Base-by-base conservation (phyloP, 1,139 yeast genomes). In the Debaryomyces sp. region DNA sequence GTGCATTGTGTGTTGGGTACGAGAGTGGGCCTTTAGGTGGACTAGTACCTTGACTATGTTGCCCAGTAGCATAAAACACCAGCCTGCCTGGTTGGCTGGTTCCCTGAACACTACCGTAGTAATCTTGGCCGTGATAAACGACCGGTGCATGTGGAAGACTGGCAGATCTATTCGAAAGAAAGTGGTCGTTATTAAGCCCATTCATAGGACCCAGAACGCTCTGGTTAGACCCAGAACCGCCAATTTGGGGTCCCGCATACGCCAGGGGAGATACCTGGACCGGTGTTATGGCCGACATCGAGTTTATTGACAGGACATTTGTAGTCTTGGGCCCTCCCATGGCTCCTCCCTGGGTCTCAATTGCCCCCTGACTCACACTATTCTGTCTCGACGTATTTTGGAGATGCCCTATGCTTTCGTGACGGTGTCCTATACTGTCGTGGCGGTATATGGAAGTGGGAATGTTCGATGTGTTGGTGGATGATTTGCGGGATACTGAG, bases 141-240 rank as follows among this genome's bases (percentile, higher is more conserved):
- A 41, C 36, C 12, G 43, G 43, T 4, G 27, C 43, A 21, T 41
- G 36, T 10, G 43, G 43, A 30, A 41, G 43, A 22, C 43, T 41
- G 6, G 35, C 29, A 6, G 43, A 41, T 10, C 43, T 30, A 12
- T 21, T 41, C n/a, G 43, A 30, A 21, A 27, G 43, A 30, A 41
- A 32, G 21, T 41, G 43, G 23, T 32, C 43, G 27, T 41, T 41
- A 2, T 22, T 21, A 17, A 10, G 29, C 9, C 43, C 43, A n/a
- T 37, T 29, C 24, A 21, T 13, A 8, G 22, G 13, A 4, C 27
- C 9, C 13, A 29, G 33, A 13, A 13, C 13, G 15, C 15, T 29
- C 15, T 13, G 13, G 18, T 30, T 30, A 13, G 34, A 4, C 22
- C 32, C 42, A 13, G 35, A 17, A 13, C 15, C 22, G 5, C 42